Percentiles rank a stretch among this genome's conserved stretches.
Conservation (phyloP, 768 basidiomycete genomes). For the Guyanaporus albipodus region DNA sequence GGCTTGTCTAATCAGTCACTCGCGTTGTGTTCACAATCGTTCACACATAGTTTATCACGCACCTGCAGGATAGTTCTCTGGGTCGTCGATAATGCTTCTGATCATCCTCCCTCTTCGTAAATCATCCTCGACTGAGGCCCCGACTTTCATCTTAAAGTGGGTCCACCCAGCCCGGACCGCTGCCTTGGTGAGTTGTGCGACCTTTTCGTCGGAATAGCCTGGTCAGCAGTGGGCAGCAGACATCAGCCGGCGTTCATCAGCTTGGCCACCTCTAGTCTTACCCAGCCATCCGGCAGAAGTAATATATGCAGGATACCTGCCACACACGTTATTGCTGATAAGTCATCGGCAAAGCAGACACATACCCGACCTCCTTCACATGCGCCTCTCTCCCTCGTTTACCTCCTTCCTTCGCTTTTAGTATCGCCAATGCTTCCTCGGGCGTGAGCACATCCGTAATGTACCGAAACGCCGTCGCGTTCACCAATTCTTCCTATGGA, state of each 20-base stretch:
- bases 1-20: conserved; percentile 26
- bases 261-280: conserved; percentile 18
- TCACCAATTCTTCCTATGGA: conserved; percentile 72
- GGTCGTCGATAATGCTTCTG: conserved; percentile 89
- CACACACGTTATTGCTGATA: conserved; percentile 1
- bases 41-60: conserved; percentile 24
- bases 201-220: conserved; percentile 89
- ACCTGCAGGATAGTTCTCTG: conserved; percentile 59
- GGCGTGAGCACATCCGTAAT: conserved; percentile 89
- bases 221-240: not conserved
- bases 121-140: conserved; percentile 75
- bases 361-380: conserved; percentile 63
- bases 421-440: conserved; percentile 80
- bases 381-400: conserved; percentile 75
- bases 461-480: conserved; percentile 76
- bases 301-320: conserved; percentile 85
- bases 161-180: conserved; percentile 87
- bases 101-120: conserved; percentile 81
- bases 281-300: conserved; percentile 90
- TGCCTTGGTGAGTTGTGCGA: conserved; percentile 75
- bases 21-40: not conserved
- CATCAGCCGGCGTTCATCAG: not conserved
- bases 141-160: conserved; percentile 98
- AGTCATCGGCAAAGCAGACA: conserved; percentile 1
- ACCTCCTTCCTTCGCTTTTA: conserved; percentile 66